phyloP scores from a whole-genome alignment of 257 asterid species.

The Coffea eugenioides region DNA sequence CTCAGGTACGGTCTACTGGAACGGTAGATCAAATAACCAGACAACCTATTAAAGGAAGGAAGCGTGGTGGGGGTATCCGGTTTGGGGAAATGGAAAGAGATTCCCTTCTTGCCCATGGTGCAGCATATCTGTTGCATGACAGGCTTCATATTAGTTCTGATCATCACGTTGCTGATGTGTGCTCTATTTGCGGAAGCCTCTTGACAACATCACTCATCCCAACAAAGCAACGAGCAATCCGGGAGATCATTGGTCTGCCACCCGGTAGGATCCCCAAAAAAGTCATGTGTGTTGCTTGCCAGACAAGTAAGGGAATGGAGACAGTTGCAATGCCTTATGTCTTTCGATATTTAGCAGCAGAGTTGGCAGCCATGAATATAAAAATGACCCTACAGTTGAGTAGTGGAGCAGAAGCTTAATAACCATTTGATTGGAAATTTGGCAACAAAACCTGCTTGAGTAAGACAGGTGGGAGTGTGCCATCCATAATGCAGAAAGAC shows the following conservation, averaged over 20 bases:
- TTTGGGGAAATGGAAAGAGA: slow-evolving; percentile 99
- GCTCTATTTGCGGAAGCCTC: slow-evolving; percentile 86
- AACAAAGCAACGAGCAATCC: slow-evolving; percentile 43
- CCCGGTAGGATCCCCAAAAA: slow-evolving; percentile 59
- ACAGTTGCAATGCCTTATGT: slow-evolving; percentile 97
- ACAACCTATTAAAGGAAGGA: slow-evolving; percentile 95
- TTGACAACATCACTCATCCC: slow-evolving; percentile 64
- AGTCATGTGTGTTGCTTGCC: slow-evolving; percentile 64
- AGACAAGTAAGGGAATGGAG: slow-evolving; percentile 89
- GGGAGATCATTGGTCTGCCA: slow-evolving; percentile 51
- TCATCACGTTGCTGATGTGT: slow-evolving; percentile 84
- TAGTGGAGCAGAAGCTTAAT: slow-evolving; percentile 50
- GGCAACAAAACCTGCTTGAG: background rate
- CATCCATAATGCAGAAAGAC: no score
- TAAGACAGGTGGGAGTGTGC: no score
- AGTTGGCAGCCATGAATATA: slow-evolving; percentile 93
- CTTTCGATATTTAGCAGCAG: slow-evolving; percentile 84
- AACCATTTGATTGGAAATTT: background rate
- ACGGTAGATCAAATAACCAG: slow-evolving; percentile 73
- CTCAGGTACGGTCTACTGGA: slow-evolving; percentile 96
- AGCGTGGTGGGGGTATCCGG: slow-evolving; percentile 95
- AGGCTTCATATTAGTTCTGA: slow-evolving; percentile 94
- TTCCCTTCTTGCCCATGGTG: slow-evolving; percentile 94
- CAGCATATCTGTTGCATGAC: slow-evolving; percentile 87
- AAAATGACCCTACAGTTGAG: slow-evolving; percentile 71